Evolutionary conservation across 805 yeast species (phyloP), one percentile per base, ranked within the genome.

Genomic region (Kazachstania kunashirensis): DNA sequence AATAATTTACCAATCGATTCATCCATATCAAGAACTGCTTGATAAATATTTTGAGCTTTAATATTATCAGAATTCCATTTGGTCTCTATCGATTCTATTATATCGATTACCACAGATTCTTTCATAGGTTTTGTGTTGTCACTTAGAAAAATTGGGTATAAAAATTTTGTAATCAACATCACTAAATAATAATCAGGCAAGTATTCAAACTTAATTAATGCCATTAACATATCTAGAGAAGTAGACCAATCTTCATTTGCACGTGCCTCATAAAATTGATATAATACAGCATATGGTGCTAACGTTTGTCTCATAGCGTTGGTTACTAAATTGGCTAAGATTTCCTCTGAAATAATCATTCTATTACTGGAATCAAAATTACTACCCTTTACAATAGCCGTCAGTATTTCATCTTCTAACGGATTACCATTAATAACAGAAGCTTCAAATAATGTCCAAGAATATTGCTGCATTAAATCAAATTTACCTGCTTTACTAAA

Each of bases 281-380:
- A 64, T 17, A 82, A 61, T 0, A 79, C 72, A 2, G 79, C 85
- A 52, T 80, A 77, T 31, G 92, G 92, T 5, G 89, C 62, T 34
- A 82, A 53, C 18, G 81, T 70, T 53, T 81, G 88, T 45, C 77
- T 70, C 48, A 82, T 66, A 2, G 75, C 65, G 12, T 84, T 76
- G 28, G 75, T 68, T 11, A 72, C 61, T 18, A 59, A 51, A 42
- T 52, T 52, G 19, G 47, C 48, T 20, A 55, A 33, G 9, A 62
- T 45, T 32, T 47, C 61, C 33, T 44, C 52, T 10, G 53, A 50
- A n/a, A 51, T 49, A 18, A 42, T 33, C 12, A 28, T 36, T 14
- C 43, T 29, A 10, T 55, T 52, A 15, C 38, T 39, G 6, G 34
- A 36, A 9, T 24, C 4, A 4, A 23, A 12, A 2, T 53, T 42